A percentile compares a stretch with the other conserved stretches of the same genome.
Conservation (phyloP, 345 rosid species). For the Physaria fendleri region DNA sequence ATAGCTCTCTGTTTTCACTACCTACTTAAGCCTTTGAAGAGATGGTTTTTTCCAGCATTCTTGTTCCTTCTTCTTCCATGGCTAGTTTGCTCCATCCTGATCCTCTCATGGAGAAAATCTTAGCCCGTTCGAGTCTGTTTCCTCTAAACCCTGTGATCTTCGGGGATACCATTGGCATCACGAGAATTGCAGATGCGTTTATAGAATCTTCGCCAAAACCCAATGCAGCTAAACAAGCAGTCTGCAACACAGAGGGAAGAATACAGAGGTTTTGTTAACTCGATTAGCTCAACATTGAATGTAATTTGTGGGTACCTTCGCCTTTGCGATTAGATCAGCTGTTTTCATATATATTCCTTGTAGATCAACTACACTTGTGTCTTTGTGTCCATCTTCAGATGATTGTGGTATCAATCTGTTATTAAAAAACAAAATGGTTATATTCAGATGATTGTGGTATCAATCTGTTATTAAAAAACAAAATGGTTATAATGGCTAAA, state of each 20-base stretch:
- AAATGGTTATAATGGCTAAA: background rate
- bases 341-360: constrained; percentile 55
- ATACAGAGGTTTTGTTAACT: no score
- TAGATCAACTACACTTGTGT: constrained; percentile 44
- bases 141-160: constrained; percentile 88
- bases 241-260: constrained; percentile 51
- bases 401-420: constrained; percentile 49
- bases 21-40: constrained; percentile 31
- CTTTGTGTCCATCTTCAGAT: constrained; percentile 54
- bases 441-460: constrained; percentile 38
- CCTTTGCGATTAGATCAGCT: constrained; percentile 49
- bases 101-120: constrained; percentile 56
- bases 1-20: constrained; percentile 11
- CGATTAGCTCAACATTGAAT: no score
- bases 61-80: constrained; percentile 33
- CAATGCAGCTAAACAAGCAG: constrained; percentile 55
- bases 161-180: constrained; percentile 98
- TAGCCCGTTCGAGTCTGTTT: constrained; percentile 52
- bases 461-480: no score
- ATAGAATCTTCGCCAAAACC: constrained; percentile 89
- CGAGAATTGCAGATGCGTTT: constrained; percentile 89
- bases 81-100: constrained; percentile 55
- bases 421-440: background rate
- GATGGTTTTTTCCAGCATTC: constrained; percentile 31
- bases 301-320: constrained; percentile 77